Conservation (phyloP, 768 basidiomycete genomes). For the Ephemerocybe angulata region DNA sequence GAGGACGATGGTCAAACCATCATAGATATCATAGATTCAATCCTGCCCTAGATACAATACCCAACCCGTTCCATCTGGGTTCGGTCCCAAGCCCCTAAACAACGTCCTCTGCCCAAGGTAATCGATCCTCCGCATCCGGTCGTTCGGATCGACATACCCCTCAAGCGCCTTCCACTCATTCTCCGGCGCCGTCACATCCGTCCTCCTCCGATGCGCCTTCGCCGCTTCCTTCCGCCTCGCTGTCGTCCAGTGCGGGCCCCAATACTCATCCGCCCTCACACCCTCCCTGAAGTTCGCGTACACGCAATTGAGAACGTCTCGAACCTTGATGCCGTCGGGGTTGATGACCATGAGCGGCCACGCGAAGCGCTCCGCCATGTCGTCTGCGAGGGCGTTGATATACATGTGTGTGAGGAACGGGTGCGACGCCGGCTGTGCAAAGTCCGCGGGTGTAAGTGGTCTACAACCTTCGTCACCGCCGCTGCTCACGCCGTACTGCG, state of each 20-base stretch:
- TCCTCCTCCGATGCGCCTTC: conserved; percentile 27
- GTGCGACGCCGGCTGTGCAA: conserved; percentile 60
- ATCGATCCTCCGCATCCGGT: conserved; percentile 38
- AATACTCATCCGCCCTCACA: conserved; percentile 33
- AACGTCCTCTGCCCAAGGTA: conserved; percentile 45
- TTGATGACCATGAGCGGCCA: conserved; percentile 57
- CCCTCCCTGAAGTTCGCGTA: conserved; percentile 39
- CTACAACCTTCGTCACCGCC: conserved; percentile 15
- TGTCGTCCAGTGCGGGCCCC: conserved; percentile 32
- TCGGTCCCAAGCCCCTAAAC: conserved; percentile 54
- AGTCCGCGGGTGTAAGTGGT: conserved; percentile 34
- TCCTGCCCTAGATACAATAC: conserved; percentile 17
- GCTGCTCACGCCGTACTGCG: neutral
- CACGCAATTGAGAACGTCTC: conserved; percentile 50
- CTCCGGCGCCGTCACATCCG: conserved; percentile 9
- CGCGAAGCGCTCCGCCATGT: conserved; percentile 43
- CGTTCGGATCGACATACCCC: conserved; percentile 9
- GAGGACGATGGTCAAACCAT: neutral
- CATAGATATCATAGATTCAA: neutral
- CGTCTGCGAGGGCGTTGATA: conserved; percentile 51
- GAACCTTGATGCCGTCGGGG: conserved; percentile 41
- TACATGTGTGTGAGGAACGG: conserved; percentile 57
- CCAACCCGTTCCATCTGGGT: conserved; percentile 46
- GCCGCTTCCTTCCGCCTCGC: conserved; percentile 29
- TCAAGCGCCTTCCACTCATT: neutral